phyloP scores from a whole-genome alignment of 2,329 filamentous ascomycete species.

The Beauveria brongniartii region DNA sequence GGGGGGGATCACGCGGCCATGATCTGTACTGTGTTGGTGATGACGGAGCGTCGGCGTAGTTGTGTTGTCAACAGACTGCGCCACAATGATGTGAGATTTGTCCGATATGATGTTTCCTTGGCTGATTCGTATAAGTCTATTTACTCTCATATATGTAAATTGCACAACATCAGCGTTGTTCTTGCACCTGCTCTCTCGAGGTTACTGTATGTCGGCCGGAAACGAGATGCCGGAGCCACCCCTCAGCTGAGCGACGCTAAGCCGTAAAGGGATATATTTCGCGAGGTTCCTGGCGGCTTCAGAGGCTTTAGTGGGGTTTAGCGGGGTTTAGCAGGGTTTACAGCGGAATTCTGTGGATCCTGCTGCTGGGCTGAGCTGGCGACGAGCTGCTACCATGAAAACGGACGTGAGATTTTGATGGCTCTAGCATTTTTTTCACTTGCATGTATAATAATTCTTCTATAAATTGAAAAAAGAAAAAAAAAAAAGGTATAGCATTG shows the following conservation, averaged over 20 bases:
- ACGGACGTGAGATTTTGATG: not conserved
- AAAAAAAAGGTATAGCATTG: no score
- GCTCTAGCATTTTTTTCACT: not conserved
- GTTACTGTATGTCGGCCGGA: not conserved
- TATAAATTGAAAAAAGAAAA: no score
- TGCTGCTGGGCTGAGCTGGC: not conserved
- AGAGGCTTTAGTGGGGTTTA: not conserved
- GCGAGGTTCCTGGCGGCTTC: not conserved
- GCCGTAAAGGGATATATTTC: not conserved
- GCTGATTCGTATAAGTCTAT: not conserved
- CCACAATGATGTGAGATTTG: not conserved
- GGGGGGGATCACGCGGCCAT: not conserved
- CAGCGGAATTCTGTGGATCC: not conserved
- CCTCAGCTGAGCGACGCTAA: not conserved
- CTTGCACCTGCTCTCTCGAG: no score
- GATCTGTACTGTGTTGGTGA: no score
- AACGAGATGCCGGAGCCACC: not conserved
- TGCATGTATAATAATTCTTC: fast-evolving
- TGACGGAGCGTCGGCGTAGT: not conserved
- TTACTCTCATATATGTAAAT: not conserved
- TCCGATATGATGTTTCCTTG: not conserved
- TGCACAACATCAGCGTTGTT: no score
- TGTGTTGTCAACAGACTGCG: not conserved
- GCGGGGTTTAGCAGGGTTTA: not conserved
- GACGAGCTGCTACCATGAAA: not conserved